Evolutionary conservation across 129 eudicot genomes (phyloP), one percentile per base, ranked within the genome.

Genomic region (Oenanthe sinensis): DNA sequence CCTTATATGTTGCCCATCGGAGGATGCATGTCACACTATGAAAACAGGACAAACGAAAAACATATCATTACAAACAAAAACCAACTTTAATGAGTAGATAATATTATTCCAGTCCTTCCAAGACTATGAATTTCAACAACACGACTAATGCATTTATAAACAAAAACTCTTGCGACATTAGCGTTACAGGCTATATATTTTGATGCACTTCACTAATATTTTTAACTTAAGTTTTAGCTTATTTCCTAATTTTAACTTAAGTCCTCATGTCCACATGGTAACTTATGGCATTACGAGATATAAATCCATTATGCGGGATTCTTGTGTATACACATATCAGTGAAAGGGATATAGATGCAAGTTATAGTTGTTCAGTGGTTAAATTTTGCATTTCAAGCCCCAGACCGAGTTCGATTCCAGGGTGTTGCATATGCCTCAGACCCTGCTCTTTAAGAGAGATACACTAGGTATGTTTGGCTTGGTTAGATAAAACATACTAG

Each of bases 1-100:
- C 85, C 77, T 90, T 89, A 83, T 87, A 90, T 12, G 98, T 84
- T 26, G 98, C 97, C 98, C 98, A 93, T 67, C 84, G 89, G 33
- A 93, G 87, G 80, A 93, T 93, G 89, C 98, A 93, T 17, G 80
- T 87, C 87, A 90, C 92, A 79, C 98, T 93, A 84, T 37, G 47
- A 71, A 39, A 46, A 42, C 77, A 30, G 19, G 7, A 40, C 39
- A 55, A 36, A 69, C 17, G 8, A 44, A 55, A 62, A 69, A 30
- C 9, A 63, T 26, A 49, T 40, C 20, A 63, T 17, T 48, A 20
- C 19, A 33, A 3, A 36, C 12, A 4, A 19, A 16, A 36, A 8
- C 47, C 44, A 36, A 19, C 46, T 16, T 39, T 2, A 15, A 33
- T 8, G 40, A 30, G 22, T 8, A 67, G 0, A 60, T 13, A 13